Percentiles rank a stretch among this genome's conserved stretches.
These are phyloP conservation scores for Tulasnella sp. DNA, from an alignment of 768 basidiomycete species.

Conservation along the genomic window DNA sequence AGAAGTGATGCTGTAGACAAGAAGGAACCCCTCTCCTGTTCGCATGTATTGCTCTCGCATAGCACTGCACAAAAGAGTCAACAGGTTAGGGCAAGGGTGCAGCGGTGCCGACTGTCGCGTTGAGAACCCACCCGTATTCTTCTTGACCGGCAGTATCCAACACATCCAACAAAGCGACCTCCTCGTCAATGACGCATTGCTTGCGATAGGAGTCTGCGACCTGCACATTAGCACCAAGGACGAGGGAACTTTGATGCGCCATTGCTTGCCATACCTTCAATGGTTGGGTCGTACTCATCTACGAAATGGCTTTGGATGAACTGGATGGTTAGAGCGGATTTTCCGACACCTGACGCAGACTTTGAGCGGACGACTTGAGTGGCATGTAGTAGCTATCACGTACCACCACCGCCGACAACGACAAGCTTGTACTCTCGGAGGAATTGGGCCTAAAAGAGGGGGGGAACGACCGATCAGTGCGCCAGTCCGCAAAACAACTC, in stretches of 20 bases:
- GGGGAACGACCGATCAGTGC: neutral
- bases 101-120: neutral
- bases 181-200: constrained; percentile 47
- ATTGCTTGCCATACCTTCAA: constrained; percentile 59
- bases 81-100: neutral
- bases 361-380: neutral
- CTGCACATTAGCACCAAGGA: neutral
- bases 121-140: constrained; percentile 44
- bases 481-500: neutral
- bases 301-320: constrained; percentile 96
- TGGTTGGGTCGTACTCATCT: constrained; percentile 92
- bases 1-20: constrained; percentile 49
- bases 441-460: constrained; percentile 64
- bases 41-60: constrained; percentile 54
- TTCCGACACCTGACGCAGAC: constrained; percentile 54
- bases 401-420: constrained; percentile 96
- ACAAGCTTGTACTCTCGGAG: constrained; percentile 97
- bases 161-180: constrained; percentile 47
- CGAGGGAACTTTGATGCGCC: neutral
- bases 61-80: constrained; percentile 36
- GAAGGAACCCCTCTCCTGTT: constrained; percentile 47
- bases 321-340: constrained; percentile 94
- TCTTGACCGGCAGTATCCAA: constrained; percentile 52
- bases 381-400: constrained; percentile 23
- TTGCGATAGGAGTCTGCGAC: constrained; percentile 48